Percentiles rank a stretch among this genome's conserved stretches.
phyloP scores from a whole-genome alignment of 2,329 filamentous ascomycete genomes.

The Epichloe brachyelytri region DNA sequence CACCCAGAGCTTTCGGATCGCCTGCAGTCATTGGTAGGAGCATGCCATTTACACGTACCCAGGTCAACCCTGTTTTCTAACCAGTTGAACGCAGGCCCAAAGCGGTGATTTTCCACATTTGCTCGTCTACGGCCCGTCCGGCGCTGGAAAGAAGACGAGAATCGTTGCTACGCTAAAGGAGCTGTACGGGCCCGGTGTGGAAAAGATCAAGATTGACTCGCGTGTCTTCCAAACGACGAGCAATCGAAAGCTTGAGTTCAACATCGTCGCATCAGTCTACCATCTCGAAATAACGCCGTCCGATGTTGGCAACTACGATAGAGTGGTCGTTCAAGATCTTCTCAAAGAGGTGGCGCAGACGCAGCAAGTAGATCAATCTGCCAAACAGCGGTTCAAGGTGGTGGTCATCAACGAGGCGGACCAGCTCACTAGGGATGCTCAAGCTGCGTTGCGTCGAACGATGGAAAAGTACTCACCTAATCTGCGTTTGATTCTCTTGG shows the following conservation, averaged over 20 bases:
- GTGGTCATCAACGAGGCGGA: conserved; percentile 99
- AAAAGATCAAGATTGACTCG: conserved; percentile 99
- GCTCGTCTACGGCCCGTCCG: conserved; percentile 90
- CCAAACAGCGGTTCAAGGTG: conserved; percentile 91
- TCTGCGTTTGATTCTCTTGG: conserved; percentile 76
- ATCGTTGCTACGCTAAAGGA: conserved; percentile 93
- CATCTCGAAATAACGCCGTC: conserved; percentile 97
- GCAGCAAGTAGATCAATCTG: conserved; percentile 90
- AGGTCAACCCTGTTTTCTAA: background rate
- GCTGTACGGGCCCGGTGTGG: conserved; percentile 89
- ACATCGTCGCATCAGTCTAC: conserved; percentile 93
- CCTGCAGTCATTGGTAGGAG: conserved; percentile 66
- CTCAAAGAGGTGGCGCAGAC: conserved; percentile 97
- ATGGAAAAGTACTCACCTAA: conserved; percentile 99
- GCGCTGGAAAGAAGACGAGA: conserved; percentile 93
- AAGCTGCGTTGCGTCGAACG: conserved; percentile 83
- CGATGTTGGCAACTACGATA: conserved; percentile 91
- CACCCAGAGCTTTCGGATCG: conserved; percentile 80
- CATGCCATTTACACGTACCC: background rate
- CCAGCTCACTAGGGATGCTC: conserved; percentile 83
- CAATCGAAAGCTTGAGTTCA: conserved; percentile 98
- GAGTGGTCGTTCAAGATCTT: conserved; percentile 89
- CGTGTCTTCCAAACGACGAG: conserved; percentile 90
- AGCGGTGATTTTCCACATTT: conserved; percentile 96
- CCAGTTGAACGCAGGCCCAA: conserved; percentile 56